Evolutionary conservation across 139 green algal genomes (phyloP), one percentile per base, ranked within the genome.

Genomic region (Coelastrella sp.): DNA sequence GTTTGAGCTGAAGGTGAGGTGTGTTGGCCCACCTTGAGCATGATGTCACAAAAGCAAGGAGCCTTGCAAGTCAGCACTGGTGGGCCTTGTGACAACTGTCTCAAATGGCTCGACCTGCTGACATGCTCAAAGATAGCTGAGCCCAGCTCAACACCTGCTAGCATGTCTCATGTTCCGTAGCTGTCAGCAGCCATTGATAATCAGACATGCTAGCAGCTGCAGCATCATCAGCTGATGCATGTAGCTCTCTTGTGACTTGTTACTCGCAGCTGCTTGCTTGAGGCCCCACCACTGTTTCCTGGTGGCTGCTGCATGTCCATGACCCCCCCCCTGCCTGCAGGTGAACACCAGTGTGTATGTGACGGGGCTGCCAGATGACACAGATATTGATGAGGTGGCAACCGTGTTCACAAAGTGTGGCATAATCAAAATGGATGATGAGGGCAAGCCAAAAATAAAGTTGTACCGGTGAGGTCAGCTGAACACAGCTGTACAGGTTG

Each of bases 291-390:
- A 73, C 65, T 17, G 65, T 73, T 73, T 87, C 24, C 59, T 75
- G 82, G 8, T 76, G 35, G 82, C 82, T 76, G 63, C 82, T 60
- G 20, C 27, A 1, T 49, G 3, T 49, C 35, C 35, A 49, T 49
- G 1, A 3, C 35, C 35, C 35, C 19, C 70, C 17, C 19, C 70
- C 14, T 25, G 70, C 68, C 20, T 56, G 24, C 73, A 91, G 72
- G 91, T 94, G 78, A 99, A 98, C 94, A 99, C 97, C 25, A 97
- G 92, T 85, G 97, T 99, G 89, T 99, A 99, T 87, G 94, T 99
- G 19, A 97, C 93, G 5, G 98, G 98, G 0, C 94, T 99, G 73
- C 98, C 98, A 0, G 82, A 93, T 22, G 97, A 99, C 91, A 93
- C 94, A 24, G 98, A 94, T 6, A 91, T 96, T 63, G 92, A 95